Base-by-base conservation (phyloP, 2,329 filamentous ascomycete genomes). In the Hirsutella thompsonii region DNA sequence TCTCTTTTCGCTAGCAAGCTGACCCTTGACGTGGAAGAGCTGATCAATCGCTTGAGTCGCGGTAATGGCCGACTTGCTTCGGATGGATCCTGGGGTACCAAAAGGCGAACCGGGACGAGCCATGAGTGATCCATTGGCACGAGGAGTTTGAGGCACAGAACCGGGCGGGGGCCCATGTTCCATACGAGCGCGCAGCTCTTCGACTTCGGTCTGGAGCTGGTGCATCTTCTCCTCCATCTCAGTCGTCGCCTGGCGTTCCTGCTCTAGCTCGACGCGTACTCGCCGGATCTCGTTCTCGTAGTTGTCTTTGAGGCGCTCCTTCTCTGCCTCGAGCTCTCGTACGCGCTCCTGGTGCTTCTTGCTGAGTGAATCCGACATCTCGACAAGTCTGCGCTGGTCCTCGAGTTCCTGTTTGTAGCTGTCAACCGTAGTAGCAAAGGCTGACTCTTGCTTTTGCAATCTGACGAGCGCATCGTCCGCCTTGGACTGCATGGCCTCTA, bases 371-470 rank as follows among this genome's bases (percentile, higher is more conserved):
- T 85, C 75, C 49, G 86, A 85, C 55, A 93, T 73, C 46, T 94
- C 82, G 2, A 88, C 84, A 18, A 98, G 72, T 36, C 92, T 78
- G 44, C 77, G 79, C 20, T 83, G 79, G 46, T 82, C 82, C 48
- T 93, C 87, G 8, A 94, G 70, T 57, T 96, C 89, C 42, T 89
- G 80, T 51, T 82, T 79, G 68, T 92, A 93, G 45, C 82, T 81
- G 56, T 95, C 83, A 46, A 94, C 81, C n/a, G 80, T 79, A 41
- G 84, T 77, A 2, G 85, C 81, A 20, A 83, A 82, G 18, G 85
- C 76, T 55, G 94, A 88, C 54, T 92, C 82, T 28, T 95, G 73
- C 56, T 88, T 81, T 54, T 95, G 87, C 23, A 94, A 78, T 54
- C 81, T 87, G 35, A 75, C 68, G 36, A 94, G 74, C 5, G 83